Percentiles rank a stretch among this genome's conserved stretches.
Evolutionary conservation across 2,329 filamentous ascomycete species (phyloP).

Genomic region (Fusarium multiceps): DNA sequence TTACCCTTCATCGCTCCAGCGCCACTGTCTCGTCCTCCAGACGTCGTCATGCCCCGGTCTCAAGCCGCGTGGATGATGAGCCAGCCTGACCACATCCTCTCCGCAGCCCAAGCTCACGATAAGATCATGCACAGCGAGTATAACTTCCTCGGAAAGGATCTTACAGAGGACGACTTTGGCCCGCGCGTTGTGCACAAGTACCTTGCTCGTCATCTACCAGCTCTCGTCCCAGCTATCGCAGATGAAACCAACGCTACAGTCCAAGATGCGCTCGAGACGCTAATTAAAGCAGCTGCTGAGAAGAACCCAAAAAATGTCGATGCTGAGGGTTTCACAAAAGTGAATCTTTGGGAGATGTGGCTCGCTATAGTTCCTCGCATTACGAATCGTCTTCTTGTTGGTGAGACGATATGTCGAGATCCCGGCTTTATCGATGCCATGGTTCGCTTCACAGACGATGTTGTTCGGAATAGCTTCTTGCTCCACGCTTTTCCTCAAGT

Average conservation of each 20-base stretch:
- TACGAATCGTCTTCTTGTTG: constrained; percentile 58
- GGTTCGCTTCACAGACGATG: constrained; percentile 61
- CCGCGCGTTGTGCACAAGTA: constrained; percentile 58
- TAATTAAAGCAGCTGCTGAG: constrained; percentile 16
- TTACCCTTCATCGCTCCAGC: constrained; percentile 57
- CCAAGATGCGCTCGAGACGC: constrained; percentile 48
- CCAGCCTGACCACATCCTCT: constrained; percentile 58
- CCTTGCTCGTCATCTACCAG: constrained; percentile 55
- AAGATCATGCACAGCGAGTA: constrained; percentile 53
- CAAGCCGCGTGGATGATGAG: constrained; percentile 61
- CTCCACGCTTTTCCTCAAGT: constrained; percentile 60
- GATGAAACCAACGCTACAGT: constrained; percentile 54
- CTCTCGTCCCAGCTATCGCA: constrained; percentile 55
- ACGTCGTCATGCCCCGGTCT: constrained; percentile 58
- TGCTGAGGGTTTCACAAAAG: constrained; percentile 50
- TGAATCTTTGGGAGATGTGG: constrained; percentile 60
- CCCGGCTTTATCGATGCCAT: constrained; percentile 59
- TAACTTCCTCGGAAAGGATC: constrained; percentile 55
- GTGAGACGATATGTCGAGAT: constrained; percentile 54
- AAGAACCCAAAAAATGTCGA: constrained; percentile 38
- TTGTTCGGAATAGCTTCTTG: constrained; percentile 58
- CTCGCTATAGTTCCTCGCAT: constrained; percentile 56
- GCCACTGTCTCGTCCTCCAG: constrained; percentile 54
- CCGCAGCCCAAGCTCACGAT: constrained; percentile 55
- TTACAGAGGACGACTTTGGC: constrained; percentile 54